A percentile compares a stretch with the other conserved stretches of the same genome.
Conservation (phyloP, 768 basidiomycete species). For the Phlebiopsis gigantea region DNA sequence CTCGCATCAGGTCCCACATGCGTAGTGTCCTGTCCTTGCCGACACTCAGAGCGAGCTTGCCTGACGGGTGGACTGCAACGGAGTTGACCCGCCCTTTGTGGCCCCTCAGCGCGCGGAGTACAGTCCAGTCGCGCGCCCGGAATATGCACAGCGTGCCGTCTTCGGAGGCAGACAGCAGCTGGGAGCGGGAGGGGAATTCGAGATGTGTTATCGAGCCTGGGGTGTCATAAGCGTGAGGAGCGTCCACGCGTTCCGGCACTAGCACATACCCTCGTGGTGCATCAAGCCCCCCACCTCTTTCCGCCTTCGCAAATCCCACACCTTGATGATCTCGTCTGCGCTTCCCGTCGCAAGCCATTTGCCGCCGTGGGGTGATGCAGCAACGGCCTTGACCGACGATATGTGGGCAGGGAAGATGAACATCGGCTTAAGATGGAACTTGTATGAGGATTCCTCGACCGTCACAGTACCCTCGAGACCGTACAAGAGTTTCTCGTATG, state of each 20-base stretch:
- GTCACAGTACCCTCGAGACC: conserved; percentile 68
- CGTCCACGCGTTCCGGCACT: background rate
- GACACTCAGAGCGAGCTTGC: conserved; percentile 86
- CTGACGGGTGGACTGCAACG: conserved; percentile 88
- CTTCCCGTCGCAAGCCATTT: conserved; percentile 97
- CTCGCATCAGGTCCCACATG: conserved; percentile 99
- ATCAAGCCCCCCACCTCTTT: conserved; percentile 94
- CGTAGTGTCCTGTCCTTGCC: conserved; percentile 85
- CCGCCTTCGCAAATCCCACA: conserved; percentile 89
- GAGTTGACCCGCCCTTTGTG: conserved; percentile 92
- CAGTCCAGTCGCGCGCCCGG: conserved; percentile 89
- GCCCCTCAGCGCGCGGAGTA: conserved; percentile 82
- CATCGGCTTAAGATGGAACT: conserved; percentile 58
- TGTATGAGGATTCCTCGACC: conserved; percentile 26
- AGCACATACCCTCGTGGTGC: conserved; percentile 79
- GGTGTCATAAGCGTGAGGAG: background rate
- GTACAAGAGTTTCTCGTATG: conserved; percentile 95
- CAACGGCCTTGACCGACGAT: conserved; percentile 86
- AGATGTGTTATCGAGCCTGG: conserved; percentile 90
- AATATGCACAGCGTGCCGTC: conserved; percentile 90
- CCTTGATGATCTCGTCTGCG: conserved; percentile 93
- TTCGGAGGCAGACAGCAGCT: conserved; percentile 87
- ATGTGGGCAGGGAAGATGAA: conserved; percentile 98
- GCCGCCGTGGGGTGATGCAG: conserved; percentile 82
- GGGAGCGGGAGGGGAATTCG: conserved; percentile 80